Conservation (phyloP, 768 basidiomycete genomes). For the Russula dissimulans region DNA sequence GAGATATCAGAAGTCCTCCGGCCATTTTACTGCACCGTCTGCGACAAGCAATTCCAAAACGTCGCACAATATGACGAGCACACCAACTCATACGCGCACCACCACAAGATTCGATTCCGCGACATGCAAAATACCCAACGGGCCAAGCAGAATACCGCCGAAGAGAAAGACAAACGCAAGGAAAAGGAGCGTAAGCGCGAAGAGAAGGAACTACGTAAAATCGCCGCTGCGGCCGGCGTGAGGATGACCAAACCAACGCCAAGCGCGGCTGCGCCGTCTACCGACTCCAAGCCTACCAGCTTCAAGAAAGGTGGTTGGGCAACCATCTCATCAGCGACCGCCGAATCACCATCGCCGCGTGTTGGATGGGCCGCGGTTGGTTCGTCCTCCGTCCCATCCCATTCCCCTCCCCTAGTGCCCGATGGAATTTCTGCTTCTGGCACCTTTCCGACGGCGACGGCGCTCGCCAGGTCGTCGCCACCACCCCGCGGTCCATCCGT, state of each 20-base stretch:
- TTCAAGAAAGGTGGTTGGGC: conserved; percentile 27
- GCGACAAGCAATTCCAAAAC: conserved; percentile 82
- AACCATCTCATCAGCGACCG: neutral
- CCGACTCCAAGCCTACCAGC: conserved; percentile 22
- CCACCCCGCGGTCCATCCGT: neutral
- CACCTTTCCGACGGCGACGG: neutral
- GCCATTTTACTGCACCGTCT: conserved; percentile 73
- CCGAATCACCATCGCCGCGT: conserved; percentile 21
- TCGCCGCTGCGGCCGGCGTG: conserved; percentile 75
- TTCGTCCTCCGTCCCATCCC: conserved; percentile 17
- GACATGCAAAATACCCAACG: conserved; percentile 76
- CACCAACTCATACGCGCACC: conserved; percentile 82
- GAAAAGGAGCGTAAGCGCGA: conserved; percentile 83
- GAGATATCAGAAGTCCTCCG: conserved; percentile 61
- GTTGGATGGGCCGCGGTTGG: conserved; percentile 42
- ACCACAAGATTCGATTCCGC: conserved; percentile 72
- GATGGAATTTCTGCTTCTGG: neutral
- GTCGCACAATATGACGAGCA: conserved; percentile 86
- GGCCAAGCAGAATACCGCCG: conserved; percentile 43
- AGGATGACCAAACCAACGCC: conserved; percentile 38
- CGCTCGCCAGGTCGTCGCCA: neutral
- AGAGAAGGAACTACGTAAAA: conserved; percentile 76
- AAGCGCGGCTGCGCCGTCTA: conserved; percentile 21
- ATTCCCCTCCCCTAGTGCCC: neutral
- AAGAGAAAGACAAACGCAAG: conserved; percentile 63